phyloP scores from a whole-genome alignment of 139 green algal genomes.

The Parachlorella kessleri region DNA sequence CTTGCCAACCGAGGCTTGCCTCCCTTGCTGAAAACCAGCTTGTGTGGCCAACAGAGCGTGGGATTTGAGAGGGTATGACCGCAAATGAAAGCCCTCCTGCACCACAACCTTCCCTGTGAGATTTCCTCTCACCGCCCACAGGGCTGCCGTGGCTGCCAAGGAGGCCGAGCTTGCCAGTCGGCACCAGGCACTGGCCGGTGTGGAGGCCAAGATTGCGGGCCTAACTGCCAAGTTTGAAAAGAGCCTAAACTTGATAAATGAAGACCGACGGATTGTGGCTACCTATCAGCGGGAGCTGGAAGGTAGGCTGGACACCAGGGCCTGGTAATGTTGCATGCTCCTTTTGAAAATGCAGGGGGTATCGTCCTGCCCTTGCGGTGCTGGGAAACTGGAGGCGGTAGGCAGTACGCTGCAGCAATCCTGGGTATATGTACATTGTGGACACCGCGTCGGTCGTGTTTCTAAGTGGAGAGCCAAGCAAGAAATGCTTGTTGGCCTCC shows the following conservation, averaged over 20 bases:
- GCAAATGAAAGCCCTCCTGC: not conserved
- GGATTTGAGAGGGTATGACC: not conserved
- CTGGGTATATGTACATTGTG: not conserved
- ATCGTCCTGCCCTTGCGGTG: not conserved
- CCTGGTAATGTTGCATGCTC: not conserved
- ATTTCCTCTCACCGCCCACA: too few species aligned
- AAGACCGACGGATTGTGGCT: not conserved
- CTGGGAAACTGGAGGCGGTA: not conserved
- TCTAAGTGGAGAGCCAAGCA: too few species aligned
- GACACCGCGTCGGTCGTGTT: not conserved
- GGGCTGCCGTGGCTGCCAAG: constrained; percentile 17
- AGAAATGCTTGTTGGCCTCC: too few species aligned
- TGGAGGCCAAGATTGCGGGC: constrained; percentile 6
- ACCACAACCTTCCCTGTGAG: not conserved
- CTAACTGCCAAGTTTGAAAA: constrained; percentile 24
- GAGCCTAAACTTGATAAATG: constrained; percentile 3
- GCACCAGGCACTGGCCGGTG: constrained; percentile 23
- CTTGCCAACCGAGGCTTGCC: not conserved
- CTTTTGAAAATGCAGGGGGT: not conserved
- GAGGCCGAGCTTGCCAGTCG: constrained; percentile 17
- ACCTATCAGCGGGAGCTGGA: constrained; percentile 7
- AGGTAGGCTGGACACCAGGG: not conserved
- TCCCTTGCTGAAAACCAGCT: not conserved
- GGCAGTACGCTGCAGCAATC: not conserved
- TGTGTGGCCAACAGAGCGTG: not conserved